Conservation (phyloP, 2,329 filamentous ascomycete species). For the Ophiostoma quercus region DNA sequence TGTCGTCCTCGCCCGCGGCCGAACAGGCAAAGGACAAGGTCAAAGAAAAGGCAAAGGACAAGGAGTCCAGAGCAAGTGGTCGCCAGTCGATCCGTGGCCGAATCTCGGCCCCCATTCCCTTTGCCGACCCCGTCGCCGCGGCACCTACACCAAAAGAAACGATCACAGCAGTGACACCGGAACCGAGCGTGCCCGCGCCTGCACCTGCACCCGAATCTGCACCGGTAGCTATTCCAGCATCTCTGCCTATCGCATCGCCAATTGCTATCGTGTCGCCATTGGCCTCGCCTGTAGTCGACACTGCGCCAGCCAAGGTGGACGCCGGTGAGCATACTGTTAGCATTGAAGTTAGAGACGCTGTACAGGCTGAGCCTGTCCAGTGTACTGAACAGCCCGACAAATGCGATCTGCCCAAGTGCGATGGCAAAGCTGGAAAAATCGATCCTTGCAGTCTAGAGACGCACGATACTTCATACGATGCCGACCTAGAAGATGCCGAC, state of each 20-base stretch:
- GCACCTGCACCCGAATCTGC: background rate
- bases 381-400: background rate
- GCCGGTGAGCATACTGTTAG: background rate
- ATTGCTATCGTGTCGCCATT: background rate
- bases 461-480: background rate
- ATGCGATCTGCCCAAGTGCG: background rate
- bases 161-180: background rate
- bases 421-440: background rate
- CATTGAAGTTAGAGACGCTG: background rate
- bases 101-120: slow-evolving; percentile 58
- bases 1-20: slow-evolving; percentile 28
- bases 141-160: background rate
- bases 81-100: slow-evolving; percentile 51
- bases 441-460: background rate
- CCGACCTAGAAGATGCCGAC: slow-evolving; percentile 1
- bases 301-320: background rate
- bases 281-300: background rate
- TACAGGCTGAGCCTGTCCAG: background rate
- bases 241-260: background rate
- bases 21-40: slow-evolving; percentile 31
- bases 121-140: slow-evolving; percentile 39
- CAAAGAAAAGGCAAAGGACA: background rate
- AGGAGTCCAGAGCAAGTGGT: slow-evolving; percentile 28
- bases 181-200: background rate
- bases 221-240: background rate